These are phyloP conservation scores for Suillus ampliporus DNA, from an alignment of 768 basidiomycete genomes.

Conservation along the genomic window DNA sequence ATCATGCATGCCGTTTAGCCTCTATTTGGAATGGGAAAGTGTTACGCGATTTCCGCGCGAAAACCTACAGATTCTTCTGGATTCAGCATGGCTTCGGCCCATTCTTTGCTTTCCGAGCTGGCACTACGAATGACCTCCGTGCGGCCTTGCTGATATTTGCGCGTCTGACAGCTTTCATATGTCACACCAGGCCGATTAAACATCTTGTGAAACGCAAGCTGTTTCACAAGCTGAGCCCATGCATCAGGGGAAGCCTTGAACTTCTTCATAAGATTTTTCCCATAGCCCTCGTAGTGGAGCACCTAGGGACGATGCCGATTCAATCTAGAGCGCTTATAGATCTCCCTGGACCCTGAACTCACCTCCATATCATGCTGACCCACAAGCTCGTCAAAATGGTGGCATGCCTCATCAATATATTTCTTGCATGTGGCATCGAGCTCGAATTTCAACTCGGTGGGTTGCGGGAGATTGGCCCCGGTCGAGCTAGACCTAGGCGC, in stretches of 20 bases:
- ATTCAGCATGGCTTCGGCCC: conserved; percentile 89
- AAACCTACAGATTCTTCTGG: conserved; percentile 50
- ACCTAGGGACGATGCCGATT: conserved; percentile 47
- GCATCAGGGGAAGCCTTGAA: conserved; percentile 90
- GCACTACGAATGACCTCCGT: conserved; percentile 95
- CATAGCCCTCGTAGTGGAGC: conserved; percentile 86
- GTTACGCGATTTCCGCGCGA: conserved; percentile 7
- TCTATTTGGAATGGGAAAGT: conserved; percentile 6
- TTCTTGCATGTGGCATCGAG: conserved; percentile 58
- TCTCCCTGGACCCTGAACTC: conserved; percentile 24
- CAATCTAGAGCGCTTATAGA: not conserved
- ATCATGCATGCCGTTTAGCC: not conserved
- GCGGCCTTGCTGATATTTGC: conserved; percentile 87
- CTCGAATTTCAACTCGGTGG: conserved; percentile 74
- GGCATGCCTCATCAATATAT: conserved; percentile 63
- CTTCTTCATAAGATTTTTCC: conserved; percentile 84
- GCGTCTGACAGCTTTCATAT: conserved; percentile 95
- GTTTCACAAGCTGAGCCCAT: conserved; percentile 94
- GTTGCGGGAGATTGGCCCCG: conserved; percentile 51
- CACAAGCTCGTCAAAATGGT: conserved; percentile 78
- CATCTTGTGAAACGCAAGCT: conserved; percentile 94
- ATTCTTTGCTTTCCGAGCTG: conserved; percentile 82
- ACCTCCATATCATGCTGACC: conserved; percentile 81
- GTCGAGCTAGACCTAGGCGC: conserved; percentile 44
- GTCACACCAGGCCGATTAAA: conserved; percentile 73